Evolutionary conservation across 2,329 filamentous ascomycete species (phyloP).

Genomic region (Beauveria scarabaeidicola): DNA sequence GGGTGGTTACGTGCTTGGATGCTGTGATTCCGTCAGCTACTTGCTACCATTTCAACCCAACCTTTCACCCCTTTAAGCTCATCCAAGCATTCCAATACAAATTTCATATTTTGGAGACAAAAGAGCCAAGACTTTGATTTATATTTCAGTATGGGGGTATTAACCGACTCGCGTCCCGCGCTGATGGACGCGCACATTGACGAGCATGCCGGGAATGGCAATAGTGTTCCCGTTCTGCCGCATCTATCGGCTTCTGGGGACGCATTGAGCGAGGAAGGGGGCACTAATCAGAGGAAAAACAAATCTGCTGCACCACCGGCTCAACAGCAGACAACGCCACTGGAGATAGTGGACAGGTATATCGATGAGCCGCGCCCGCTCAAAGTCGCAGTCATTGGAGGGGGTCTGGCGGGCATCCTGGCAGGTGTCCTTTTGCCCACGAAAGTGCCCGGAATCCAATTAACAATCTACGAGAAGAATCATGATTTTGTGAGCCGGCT

Average conservation of each 20-base stretch:
- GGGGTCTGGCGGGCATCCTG: conserved; percentile 30
- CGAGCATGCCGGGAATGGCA: not conserved
- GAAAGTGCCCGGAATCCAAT: conserved; percentile 58
- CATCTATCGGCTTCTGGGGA: not conserved
- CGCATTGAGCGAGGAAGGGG: not conserved
- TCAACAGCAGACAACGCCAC: not conserved
- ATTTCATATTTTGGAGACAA: not conserved
- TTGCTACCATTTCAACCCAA: not conserved
- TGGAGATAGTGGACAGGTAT: conserved; percentile 21
- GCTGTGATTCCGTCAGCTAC: conserved; percentile 1
- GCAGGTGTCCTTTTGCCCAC: conserved; percentile 57
- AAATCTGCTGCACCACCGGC: not conserved
- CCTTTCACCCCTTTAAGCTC: not conserved
- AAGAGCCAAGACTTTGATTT: not conserved
- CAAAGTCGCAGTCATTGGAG: conserved; percentile 29
- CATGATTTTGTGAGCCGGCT: conserved; percentile 46
- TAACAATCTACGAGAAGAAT: conserved; percentile 63
- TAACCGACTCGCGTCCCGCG: not conserved
- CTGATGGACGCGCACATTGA: not conserved
- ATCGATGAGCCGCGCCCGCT: conserved; percentile 27
- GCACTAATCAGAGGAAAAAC: not conserved
- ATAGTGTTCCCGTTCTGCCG: not conserved
- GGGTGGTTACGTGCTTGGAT: conserved; percentile 6
- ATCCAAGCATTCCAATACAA: not conserved
- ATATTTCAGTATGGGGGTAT: not conserved